phyloP scores from a whole-genome alignment of 441 rosid genomes.

The Kokia cookei region DNA sequence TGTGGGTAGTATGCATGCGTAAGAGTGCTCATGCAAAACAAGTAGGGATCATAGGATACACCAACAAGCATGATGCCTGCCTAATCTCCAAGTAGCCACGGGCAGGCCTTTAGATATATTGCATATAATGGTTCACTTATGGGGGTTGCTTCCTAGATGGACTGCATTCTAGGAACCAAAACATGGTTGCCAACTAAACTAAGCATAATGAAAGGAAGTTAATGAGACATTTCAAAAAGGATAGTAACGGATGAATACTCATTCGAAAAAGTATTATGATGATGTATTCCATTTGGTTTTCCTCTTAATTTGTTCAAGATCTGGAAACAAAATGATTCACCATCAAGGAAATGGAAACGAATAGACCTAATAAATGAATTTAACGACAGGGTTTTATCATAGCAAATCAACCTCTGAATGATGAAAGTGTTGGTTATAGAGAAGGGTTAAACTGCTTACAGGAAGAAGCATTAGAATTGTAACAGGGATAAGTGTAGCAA shows the following conservation, averaged over 20 bases:
- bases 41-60: not conserved
- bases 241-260: not conserved
- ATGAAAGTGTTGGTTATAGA: not conserved
- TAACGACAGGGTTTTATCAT: not conserved
- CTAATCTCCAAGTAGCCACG: not conserved
- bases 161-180: not conserved
- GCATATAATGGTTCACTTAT: not conserved
- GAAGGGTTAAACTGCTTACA: slow-evolving; percentile 28
- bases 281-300: not conserved
- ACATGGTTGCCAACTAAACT: not conserved
- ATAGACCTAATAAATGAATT: not conserved
- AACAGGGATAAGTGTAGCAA: slow-evolving; percentile 48
- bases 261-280: not conserved
- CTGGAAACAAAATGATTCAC: not conserved
- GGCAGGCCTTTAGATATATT: not conserved
- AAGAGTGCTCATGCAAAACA: not conserved
- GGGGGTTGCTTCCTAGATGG: not conserved
- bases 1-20: not conserved
- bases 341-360: not conserved
- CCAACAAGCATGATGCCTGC: not conserved
- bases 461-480: slow-evolving; percentile 65
- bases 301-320: not conserved
- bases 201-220: not conserved
- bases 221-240: not conserved
- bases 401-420: not conserved